Conservation (phyloP, 768 basidiomycete genomes). For the Boletales sp. region DNA sequence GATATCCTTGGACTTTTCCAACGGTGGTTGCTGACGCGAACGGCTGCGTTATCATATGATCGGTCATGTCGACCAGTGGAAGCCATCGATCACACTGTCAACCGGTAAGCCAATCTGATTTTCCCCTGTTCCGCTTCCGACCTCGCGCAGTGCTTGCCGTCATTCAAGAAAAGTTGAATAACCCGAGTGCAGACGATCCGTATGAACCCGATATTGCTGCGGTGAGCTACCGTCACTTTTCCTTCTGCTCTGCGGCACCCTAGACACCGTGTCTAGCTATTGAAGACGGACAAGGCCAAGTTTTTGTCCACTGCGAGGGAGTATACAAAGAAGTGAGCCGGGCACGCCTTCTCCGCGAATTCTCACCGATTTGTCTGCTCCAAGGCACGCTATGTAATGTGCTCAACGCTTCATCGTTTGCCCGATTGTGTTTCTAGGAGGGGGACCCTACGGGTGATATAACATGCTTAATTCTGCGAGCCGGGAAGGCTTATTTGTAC, state of each 20-base stretch:
- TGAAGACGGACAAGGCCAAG: conserved; percentile 74
- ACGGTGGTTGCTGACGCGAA: conserved; percentile 3
- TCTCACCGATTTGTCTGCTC: conserved; percentile 2
- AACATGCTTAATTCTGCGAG: conserved; percentile 5
- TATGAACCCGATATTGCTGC: conserved; percentile 86
- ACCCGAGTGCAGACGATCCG: conserved; percentile 84
- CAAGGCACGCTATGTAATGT: conserved; percentile 20
- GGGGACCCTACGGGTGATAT: not conserved
- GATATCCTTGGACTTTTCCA: conserved; percentile 1
- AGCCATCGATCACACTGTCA: conserved; percentile 71
- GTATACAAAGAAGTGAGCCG: conserved; percentile 73
- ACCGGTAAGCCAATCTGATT: conserved; percentile 45
- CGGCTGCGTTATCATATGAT: not conserved
- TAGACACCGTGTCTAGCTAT: conserved; percentile 39
- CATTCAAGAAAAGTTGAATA: conserved; percentile 83
- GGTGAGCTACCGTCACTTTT: conserved; percentile 39
- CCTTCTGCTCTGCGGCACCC: not conserved
- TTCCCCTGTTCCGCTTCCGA: not conserved
- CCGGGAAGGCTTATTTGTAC: conserved; percentile 1
- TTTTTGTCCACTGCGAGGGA: conserved; percentile 79
- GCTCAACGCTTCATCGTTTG: not conserved
- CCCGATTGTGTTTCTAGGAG: conserved; percentile 2
- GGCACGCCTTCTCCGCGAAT: not conserved
- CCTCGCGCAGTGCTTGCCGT: conserved; percentile 57
- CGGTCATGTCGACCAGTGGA: conserved; percentile 55